Base-by-base conservation (phyloP, 2,329 filamentous ascomycete species). In the Scedosporium dehoogii region DNA sequence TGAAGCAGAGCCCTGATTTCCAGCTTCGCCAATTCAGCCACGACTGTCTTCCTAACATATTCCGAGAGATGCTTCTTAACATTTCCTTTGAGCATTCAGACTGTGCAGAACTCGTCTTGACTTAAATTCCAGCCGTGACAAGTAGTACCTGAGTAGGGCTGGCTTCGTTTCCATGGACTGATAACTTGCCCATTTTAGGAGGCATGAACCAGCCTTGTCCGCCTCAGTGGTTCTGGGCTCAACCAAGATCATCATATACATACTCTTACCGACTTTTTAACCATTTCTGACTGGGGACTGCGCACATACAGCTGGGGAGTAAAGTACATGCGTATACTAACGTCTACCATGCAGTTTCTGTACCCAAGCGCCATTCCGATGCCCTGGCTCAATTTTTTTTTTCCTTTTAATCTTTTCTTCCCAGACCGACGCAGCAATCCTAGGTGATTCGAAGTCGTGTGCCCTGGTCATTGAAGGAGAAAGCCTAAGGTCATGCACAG, bases 301-400 rank as follows among this genome's bases (percentile, higher is more conserved):
- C 51, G 21, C 23, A 27, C 51, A 55, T 18, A 23, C 51, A 55
- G 51, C 51, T 29, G 51, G 23, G 51, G 23, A 23, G 4, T 27
- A 55, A 23, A 29, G 51, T 55, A 25, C 51, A 55, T 55, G 51
- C 51, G 23, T 55, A 23, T 16, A 23, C 51, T n/a, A 18, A 23
- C 18, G 23, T 55, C 18, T 25, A 55, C 51, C 10, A 23, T 55
- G 51, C 51, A 55, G 51, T 55, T 55, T 55, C n/a, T 55, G 51
- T 55, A 55, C 51, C 51, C 51, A 25, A 55, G 51, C 51, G 51
- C 23, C 51, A 55, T 55, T 55, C 21, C 51, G 51, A 55, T 55
- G 51, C 18, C 51, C 18, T 55, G 51, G 51, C 51, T 55, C 51
- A 10, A 9, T 14, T 23, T 55, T 27, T 55, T 27, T 33, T 10